A percentile compares a stretch with the other conserved stretches of the same genome.
These are phyloP conservation scores for Tinospora cordifolia DNA, from an alignment of 164 flowering plant genomes.

Conservation along the genomic window DNA sequence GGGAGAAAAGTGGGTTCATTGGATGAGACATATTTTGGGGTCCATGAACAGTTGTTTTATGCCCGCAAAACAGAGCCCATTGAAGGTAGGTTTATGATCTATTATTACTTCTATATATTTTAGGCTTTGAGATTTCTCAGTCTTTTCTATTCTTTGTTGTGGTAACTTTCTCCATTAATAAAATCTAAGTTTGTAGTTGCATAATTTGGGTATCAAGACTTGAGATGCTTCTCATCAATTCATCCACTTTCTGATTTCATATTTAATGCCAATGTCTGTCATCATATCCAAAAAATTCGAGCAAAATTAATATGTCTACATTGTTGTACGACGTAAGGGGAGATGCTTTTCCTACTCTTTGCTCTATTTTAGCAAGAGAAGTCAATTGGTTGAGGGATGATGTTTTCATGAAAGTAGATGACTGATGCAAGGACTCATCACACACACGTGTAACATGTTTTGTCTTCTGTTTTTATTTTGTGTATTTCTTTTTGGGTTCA, in stretches of 20 bases:
- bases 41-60: constrained; percentile 65
- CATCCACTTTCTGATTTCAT: neutral
- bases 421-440: no score
- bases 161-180: neutral
- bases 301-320: no score
- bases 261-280: neutral
- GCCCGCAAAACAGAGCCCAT: constrained; percentile 83
- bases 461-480: no score
- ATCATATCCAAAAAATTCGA: neutral
- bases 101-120: neutral
- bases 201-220: neutral
- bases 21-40: constrained; percentile 80
- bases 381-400: no score
- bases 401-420: no score
- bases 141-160: neutral
- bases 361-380: no score
- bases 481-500: no score
- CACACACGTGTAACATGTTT: no score
- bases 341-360: no score
- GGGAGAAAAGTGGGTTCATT: constrained; percentile 62
- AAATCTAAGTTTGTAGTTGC: neutral
- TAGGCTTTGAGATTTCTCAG: neutral
- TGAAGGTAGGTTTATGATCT: constrained; percentile 45
- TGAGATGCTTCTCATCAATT: neutral
- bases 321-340: no score